Base-by-base conservation (phyloP, 192 early-diverging fungal genomes). In the Entophlyctis luteolus region DNA sequence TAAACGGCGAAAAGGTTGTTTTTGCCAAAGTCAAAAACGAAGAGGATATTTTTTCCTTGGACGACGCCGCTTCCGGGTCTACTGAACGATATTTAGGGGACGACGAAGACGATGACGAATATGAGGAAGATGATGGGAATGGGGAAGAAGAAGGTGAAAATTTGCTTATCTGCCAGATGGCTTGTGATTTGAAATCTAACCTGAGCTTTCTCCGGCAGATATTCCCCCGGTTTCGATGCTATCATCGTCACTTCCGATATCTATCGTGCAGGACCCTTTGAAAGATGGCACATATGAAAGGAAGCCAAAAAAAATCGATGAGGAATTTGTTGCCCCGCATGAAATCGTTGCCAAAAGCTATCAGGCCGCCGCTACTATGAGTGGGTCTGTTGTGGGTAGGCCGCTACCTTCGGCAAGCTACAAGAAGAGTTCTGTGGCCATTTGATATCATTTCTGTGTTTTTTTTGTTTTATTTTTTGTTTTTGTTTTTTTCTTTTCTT, bases 21-120 rank as follows among this genome's bases (percentile, higher is more conserved):
- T 66, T 66, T 55, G 28, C 39, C 18, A 42, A 59, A 59, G 25
- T 12, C 29, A 14, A 46, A 22, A 25, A 25, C 25, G 31, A 25
- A 23, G 60, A 63, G 35, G 52, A 66, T 28, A 16, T 66, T 28
- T 66, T 66, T 66, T 20, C 8, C 2, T 25, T 66, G 46, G 62
- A 65, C 49, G 48, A 63, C 14, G 42, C n/a, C 25, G 28, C 5
- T 12, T 48, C 27, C 6, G 23, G 10, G 39, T 42, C 39, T 12
- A 42, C 1, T 28, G 55, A 28, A 18, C 14, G 36, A 23, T 54
- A 54, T 37, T 10, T 18, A 34, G 6, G 12, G 18, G 52, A 55
- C 42, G 57, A 59, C 8, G 36, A 18, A 22, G 63, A 66, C 18
- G 63, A 66, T 4, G 63, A 66, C 4, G 28, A 25, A 10, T 48